phyloP scores from a whole-genome alignment of 805 yeast species.

The Millerago galiae region DNA sequence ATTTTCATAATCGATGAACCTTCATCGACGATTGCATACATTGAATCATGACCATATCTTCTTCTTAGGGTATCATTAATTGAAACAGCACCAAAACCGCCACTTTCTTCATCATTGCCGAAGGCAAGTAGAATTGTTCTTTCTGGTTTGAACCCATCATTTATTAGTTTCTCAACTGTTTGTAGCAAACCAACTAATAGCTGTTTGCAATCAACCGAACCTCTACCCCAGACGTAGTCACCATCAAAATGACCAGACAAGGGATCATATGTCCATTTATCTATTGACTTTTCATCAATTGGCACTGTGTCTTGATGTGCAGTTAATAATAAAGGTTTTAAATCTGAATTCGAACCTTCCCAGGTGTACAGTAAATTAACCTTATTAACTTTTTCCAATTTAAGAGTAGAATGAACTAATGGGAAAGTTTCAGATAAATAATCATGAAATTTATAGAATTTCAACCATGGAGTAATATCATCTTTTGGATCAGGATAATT shows the following conservation, averaged over 20 bases:
- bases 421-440: slow-evolving; percentile 55
- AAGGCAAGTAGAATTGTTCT: slow-evolving; percentile 59
- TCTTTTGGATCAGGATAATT: slow-evolving; percentile 25
- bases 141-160: slow-evolving; percentile 43
- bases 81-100: slow-evolving; percentile 35
- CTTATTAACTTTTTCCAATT: slow-evolving; percentile 51
- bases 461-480: slow-evolving; percentile 28
- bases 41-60: slow-evolving; percentile 52
- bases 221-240: slow-evolving; percentile 62
- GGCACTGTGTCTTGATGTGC: slow-evolving; percentile 90
- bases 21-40: slow-evolving; percentile 66
- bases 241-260: slow-evolving; percentile 66
- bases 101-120: slow-evolving; percentile 74
- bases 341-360: slow-evolving; percentile 43
- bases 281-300: slow-evolving; percentile 50
- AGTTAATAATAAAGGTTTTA: slow-evolving; percentile 63
- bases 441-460: slow-evolving; percentile 33
- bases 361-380: slow-evolving; percentile 62
- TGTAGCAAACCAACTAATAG: slow-evolving; percentile 60
- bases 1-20: slow-evolving; percentile 36
- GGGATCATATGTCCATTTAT: slow-evolving; percentile 64
- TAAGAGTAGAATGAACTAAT: slow-evolving; percentile 37
- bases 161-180: slow-evolving; percentile 47
- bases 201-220: slow-evolving; percentile 70
- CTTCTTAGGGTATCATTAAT: slow-evolving; percentile 41